Base-by-base conservation (phyloP, 345 rosid genomes). In the Lepidium sativum region DNA sequence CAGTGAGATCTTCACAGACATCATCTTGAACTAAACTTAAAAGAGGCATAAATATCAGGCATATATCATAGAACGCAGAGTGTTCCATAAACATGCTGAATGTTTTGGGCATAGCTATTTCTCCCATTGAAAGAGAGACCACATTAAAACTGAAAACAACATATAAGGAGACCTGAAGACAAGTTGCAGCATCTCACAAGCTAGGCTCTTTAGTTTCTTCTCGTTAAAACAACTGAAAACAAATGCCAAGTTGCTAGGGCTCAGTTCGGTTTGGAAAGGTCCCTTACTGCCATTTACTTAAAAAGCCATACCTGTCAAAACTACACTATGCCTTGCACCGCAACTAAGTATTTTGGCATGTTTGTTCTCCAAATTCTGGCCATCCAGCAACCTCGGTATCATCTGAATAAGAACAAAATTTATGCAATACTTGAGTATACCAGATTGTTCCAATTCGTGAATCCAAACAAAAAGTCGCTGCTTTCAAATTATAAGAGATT, bases 261-360 rank as follows among this genome's bases (percentile, higher is more conserved):
- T 68, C 63, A 48, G 65, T 67, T 56, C 8, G 16, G 49, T 66
- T 65, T 4, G 7, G 41, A 51, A n/a, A 25, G 67, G 25, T 52
- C 60, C 57, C 59, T 39, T 50, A 51, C 42, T 35, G 67, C 61
- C 55, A 59, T 16, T 21, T 33, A 16, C 61, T 54, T 9, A 10
- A 21, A 57, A 35, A 32, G 21, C 53, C 59, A 51, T 80, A 89
- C 96, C 95, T 85, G 92, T 71, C 42, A 89, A 66, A 63, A 85
- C 56, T 13, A 81, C 81, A 70, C 80, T 82, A 58, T 92, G 98
- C 17, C 91, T 83, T 9, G 98, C 98, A 11, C 98, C 98, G 25
- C 91, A 87, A 3, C 92, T 85, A 33, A 89, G 81, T 14, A 60
- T 29, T 60, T 69, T 81, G 9, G 76, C 94, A 20, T 62, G 82